Evolutionary conservation across 768 basidiomycete genomes (phyloP), one percentile per base, ranked within the genome.

Genomic region (Russula virescens): DNA sequence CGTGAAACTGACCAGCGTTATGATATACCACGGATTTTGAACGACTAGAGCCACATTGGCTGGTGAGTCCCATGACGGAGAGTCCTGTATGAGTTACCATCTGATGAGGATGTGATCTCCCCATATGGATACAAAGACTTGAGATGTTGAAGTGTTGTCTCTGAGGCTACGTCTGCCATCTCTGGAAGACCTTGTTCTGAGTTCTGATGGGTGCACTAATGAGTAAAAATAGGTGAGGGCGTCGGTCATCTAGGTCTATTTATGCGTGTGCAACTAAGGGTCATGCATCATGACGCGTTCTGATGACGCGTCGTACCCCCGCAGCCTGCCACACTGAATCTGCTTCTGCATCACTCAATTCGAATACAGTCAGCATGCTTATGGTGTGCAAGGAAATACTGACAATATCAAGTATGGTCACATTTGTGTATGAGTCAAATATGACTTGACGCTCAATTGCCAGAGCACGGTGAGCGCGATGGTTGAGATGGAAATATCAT

Each of bases 11-110:
- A 84, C 80, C 11, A 80, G 79, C 2, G 83, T 78, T 35, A 86
- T 73, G 47, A 86, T 75, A 61, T 81, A 83, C 86, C 86, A 88
- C 9, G 85, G 80, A 58, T 79, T 83, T 5, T 69, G 54, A 14
- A 77, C 58, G 31, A 69, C 70, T 62, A 60, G 68, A 51, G 25
- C 26, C 40, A 46, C 19, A 10, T 14, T 55, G 43, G 38, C 4
- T 21, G 43, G 46, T 58, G 3, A 40, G 50, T 46, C 13, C 34
- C 26, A 25, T 21, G 34, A 55, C 38, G 11, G 59, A 43, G 46
- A 58, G 45, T 38, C 13, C 38, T 38, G 13, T 55, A 46, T 51
- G 38, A 51, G 43, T 42, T 51, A 64, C 58, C 62, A 11, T 55
- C 56, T 11, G 68, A 62, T 52, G 72, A 66, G 53, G 65, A 62